Conservation (phyloP, 345 rosid genomes). For the Gossypium raimondii region DNA sequence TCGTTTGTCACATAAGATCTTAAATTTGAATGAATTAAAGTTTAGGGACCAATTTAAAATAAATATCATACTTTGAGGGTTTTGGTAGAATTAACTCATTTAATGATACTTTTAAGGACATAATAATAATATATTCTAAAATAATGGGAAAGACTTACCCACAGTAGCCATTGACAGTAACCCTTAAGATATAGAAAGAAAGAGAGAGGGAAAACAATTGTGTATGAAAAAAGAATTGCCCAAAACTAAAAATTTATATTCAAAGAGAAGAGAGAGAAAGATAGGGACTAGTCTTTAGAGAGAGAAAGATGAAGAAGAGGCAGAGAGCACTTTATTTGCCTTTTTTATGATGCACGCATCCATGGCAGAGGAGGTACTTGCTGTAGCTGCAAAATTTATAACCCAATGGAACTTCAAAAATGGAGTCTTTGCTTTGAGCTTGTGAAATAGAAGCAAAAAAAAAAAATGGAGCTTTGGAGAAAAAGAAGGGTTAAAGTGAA, state of each 20-base stretch:
- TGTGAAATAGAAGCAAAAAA: neutral
- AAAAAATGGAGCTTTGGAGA: slow-evolving; percentile 32
- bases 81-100: too few species aligned
- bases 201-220: neutral
- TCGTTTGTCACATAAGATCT: too few species aligned
- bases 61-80: too few species aligned
- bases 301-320: slow-evolving; percentile 20
- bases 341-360: slow-evolving; percentile 60
- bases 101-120: too few species aligned
- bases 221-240: neutral
- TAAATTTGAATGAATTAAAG: too few species aligned
- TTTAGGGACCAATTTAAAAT: too few species aligned
- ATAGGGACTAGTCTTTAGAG: neutral
- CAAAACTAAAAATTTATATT: neutral
- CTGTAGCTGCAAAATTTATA: slow-evolving; percentile 10
- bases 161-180: slow-evolving; percentile 6
- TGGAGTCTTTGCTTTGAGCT: slow-evolving; percentile 18
- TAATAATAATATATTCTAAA: neutral
- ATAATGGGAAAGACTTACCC: neutral
- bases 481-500: slow-evolving; percentile 10
- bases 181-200: slow-evolving; percentile 4
- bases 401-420: slow-evolving; percentile 15
- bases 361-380: slow-evolving; percentile 37
- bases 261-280: slow-evolving; percentile 1
- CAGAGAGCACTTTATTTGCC: slow-evolving; percentile 24